phyloP scores from a whole-genome alignment of 2,329 filamentous ascomycete genomes.

The Gremmenia infestans region DNA sequence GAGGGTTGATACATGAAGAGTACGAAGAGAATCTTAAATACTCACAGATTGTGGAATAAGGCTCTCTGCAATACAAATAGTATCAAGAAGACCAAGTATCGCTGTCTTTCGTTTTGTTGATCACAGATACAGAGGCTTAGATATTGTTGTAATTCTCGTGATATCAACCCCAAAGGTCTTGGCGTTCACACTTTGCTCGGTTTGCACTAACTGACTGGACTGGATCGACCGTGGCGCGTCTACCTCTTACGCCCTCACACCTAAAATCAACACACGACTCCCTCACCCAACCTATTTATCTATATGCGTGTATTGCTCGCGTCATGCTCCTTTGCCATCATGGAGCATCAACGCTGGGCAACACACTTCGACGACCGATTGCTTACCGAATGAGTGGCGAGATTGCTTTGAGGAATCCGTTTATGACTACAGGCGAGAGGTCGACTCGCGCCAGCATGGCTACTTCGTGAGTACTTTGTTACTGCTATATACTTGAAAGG shows the following conservation, averaged over 20 bases:
- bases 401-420: constrained; percentile 7
- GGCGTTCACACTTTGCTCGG: constrained; percentile 11
- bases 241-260: constrained; percentile 10
- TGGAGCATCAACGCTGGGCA: constrained; percentile 32
- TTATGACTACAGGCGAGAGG: constrained; percentile 1
- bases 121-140: not conserved
- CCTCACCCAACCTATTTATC: not conserved
- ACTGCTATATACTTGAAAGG: not conserved
- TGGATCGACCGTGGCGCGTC: constrained; percentile 17
- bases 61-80: not conserved
- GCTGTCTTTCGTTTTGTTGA: not conserved
- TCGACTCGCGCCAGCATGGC: constrained; percentile 12
- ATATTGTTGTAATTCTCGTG: constrained; percentile 7
- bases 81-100: not conserved
- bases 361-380: constrained; percentile 22
- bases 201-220: constrained; percentile 18
- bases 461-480: not conserved
- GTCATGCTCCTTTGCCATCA: constrained; percentile 33
- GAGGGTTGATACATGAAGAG: not conserved
- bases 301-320: constrained; percentile 10
- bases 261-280: not conserved
- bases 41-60: not conserved
- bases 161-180: constrained; percentile 8
- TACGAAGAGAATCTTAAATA: not conserved
- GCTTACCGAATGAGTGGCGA: constrained; percentile 18